Evolutionary conservation across 2,329 filamentous ascomycete species (phyloP).

Genomic region (Pseudopyricularia javanii): DNA sequence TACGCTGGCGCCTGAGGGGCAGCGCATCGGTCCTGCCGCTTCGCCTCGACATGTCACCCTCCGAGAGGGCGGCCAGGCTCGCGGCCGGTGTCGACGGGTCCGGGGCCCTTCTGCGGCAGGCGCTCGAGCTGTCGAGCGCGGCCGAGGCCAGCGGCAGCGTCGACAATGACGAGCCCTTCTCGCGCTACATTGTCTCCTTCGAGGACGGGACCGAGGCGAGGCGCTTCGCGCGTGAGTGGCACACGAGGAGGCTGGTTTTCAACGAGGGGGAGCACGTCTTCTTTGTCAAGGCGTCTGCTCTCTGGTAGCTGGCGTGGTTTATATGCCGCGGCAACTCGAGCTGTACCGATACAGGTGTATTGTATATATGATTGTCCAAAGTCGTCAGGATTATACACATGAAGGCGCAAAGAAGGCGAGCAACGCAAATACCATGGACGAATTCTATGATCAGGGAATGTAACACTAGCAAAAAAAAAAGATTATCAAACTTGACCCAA

Average conservation of each 20-base stretch:
- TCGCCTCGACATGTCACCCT: background rate
- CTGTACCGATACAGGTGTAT: no score
- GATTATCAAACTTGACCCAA: background rate
- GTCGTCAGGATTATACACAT: background rate
- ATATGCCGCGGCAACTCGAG: background rate
- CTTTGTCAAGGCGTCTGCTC: constrained; percentile 13
- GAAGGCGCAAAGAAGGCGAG: background rate
- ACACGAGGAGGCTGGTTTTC: constrained; percentile 22
- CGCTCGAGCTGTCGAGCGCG: background rate
- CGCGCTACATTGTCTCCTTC: constrained; percentile 43
- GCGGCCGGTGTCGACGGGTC: background rate
- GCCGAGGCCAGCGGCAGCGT: constrained; percentile 3
- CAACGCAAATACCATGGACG: no score
- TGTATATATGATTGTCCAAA: background rate
- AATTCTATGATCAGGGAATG: background rate
- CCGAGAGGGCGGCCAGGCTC: background rate
- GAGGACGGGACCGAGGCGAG: constrained; percentile 38
- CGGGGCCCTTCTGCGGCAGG: background rate
- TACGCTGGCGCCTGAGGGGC: constrained; percentile 21
- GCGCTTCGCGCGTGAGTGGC: constrained; percentile 33
- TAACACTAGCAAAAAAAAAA: constrained; percentile 2
- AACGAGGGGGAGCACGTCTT: background rate
- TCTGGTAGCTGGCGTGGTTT: constrained; percentile 11
- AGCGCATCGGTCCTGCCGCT: constrained; percentile 11
- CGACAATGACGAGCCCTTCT: constrained; percentile 17